Base-by-base conservation (phyloP, 352 stramenopile species). In the Phytophthora sp. region DNA sequence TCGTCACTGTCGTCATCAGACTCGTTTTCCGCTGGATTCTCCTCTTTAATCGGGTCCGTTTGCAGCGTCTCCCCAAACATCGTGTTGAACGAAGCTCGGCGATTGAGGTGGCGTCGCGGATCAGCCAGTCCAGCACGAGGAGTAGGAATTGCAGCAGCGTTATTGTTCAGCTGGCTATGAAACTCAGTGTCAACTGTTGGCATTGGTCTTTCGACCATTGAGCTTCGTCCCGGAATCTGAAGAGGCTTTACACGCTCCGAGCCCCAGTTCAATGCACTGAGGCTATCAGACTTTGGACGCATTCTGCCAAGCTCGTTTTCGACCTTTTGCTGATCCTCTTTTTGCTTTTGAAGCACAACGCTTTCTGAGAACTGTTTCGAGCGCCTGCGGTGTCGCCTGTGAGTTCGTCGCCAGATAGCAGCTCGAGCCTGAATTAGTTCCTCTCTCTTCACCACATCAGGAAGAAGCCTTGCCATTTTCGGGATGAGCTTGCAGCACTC, bases 281-380 rank as follows among this genome's bases (percentile, higher is more conserved):
- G 33, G 27, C 70, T 82, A 13, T 89, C 80, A 16, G 76, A 89
- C 53, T 87, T 85, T 9, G 80, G 73, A 29, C 77, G 80, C 63
- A 74, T 70, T 58, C 61, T 71, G 36, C 18, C 74, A 21, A 70
- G 65, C 30, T 36, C 27, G 27, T 42, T 65, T 5, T 77, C 66
- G 7, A 58, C 38, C 18, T 82, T 62, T 39, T 79, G 65, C 12
- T 77, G 60, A n/a, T 85, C 69, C 12, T 76, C 63, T 26, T 79
- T 84, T 49, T 82, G 78, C n/a, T 90, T 73, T 52, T 90, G 74
- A 44, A 90, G 71, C 39, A 88, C 79, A 11, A 91, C 71, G 44
- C 73, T 90, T 49, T 93, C 85, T 1, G 85, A 93, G 62, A 89
- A 90, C 46, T 93, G 85, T 66, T 93, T 93, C 0, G 82, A 91